Base-by-base conservation (phyloP, 176 grass and related monocot species). In the Hsuehochloa calcarea region DNA sequence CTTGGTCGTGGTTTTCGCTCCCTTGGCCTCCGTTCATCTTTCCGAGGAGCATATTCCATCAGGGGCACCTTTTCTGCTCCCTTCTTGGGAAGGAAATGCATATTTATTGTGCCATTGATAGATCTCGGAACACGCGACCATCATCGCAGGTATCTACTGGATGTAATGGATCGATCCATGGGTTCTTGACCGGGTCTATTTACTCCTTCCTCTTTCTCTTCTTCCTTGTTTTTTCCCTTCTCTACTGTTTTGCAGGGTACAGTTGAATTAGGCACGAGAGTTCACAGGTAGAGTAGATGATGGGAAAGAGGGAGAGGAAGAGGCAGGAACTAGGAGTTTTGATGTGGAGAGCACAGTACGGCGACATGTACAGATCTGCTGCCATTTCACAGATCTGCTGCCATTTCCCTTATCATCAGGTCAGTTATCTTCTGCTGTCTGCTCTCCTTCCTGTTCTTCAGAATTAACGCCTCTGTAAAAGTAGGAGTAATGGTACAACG, bases 301-400 rank as follows among this genome's bases (percentile, higher is more conserved):
- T 50, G 52, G 44, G 27, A 12, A 75, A 34, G 63, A 5, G 1
- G 8, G 20, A 58, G 6, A 56, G 52, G 56, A 1, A 23, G 56
- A 44, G 29, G 52, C 63, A 47, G 15, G 75, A 62, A 45, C 70
- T 66, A 20, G 59, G 58, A 43, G 59, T 78, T 78, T 38, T 16
- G 76, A 38, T 6, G 1, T 50, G 19, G 43, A 72, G 41, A 73
- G 22, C 40, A 19, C 68, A 54, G 6, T 14, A 31, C 22, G 70
- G 82, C 64, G 27, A 59, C 29, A 46, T 20, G 20, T 26, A 45
- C 84, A 87, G 89, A 90, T 90, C 89, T 87, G 80, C 80, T 83
- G 46, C 15, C 20, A 23, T 71, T 76, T 65, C 17, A 45, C 84
- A 87, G 89, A 90, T 90, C 89, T 87, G 80, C 80, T 83, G 46